Evolutionary conservation across 2,329 filamentous ascomycete genomes (phyloP).

Genomic region (Spiromastix sp.): DNA sequence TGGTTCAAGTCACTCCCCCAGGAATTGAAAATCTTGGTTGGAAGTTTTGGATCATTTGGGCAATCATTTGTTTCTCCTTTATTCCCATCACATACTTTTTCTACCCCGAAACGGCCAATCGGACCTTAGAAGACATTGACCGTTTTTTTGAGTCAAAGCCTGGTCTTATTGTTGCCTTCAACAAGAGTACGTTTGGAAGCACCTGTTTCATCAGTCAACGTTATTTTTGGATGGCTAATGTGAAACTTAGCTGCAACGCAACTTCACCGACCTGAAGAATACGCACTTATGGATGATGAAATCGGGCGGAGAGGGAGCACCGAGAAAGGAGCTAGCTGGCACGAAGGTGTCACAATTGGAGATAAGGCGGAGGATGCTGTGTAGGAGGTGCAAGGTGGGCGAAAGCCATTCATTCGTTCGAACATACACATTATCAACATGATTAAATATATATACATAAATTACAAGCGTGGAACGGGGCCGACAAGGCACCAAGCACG

Average conservation of each 20-base stretch:
- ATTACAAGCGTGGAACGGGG: no score
- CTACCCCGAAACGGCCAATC: constrained; percentile 23
- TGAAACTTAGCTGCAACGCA: constrained; percentile 15
- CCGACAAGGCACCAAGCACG: no score
- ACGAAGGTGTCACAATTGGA: no score
- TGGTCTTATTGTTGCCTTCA: constrained; percentile 13
- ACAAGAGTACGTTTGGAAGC: constrained; percentile 15
- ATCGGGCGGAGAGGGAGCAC: constrained; percentile 5
- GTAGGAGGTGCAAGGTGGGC: no score
- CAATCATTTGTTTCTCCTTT: constrained; percentile 17
- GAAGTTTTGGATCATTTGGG: constrained; percentile 22
- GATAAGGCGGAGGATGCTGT: no score
- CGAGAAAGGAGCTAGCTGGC: not conserved
- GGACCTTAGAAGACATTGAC: constrained; percentile 23
- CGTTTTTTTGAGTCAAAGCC: constrained; percentile 19
- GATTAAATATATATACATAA: no score
- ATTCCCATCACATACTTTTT: constrained; percentile 22
- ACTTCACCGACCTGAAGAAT: constrained; percentile 13
- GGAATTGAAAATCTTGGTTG: constrained; percentile 23
- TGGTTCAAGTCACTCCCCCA: constrained; percentile 23
- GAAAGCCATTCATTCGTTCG: no score
- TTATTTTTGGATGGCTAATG: no score
- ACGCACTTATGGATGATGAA: constrained; percentile 13
- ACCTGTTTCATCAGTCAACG: no score
- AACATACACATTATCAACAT: no score